Conservation (phyloP, 2,329 filamentous ascomycete genomes). For the Colletotrichum falcatum region DNA sequence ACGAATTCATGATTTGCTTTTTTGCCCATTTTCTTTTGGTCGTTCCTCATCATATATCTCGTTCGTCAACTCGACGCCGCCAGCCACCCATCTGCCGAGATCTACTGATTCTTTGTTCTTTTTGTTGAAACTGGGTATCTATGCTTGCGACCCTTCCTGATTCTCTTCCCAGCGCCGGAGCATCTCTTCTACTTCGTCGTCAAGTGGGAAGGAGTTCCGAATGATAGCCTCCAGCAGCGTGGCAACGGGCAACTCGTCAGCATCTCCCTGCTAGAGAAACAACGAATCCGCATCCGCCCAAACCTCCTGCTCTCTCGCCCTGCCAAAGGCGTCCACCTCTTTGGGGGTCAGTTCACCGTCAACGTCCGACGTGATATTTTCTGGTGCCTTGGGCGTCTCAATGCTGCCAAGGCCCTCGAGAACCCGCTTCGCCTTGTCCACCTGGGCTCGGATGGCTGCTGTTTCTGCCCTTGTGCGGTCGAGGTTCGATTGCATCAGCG, state of each 20-base stretch:
- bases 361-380: background rate
- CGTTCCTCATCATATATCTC: background rate
- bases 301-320: slow-evolving; percentile 45
- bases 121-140: slow-evolving; percentile 15
- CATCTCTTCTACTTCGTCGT: background rate
- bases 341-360: slow-evolving; percentile 14
- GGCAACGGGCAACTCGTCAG: background rate
- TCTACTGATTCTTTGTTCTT: background rate
- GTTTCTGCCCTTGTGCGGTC: slow-evolving; percentile 80
- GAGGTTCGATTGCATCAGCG: slow-evolving; percentile 88
- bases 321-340: slow-evolving; percentile 8
- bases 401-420: slow-evolving; percentile 75
- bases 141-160: background rate
- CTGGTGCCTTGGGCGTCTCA: slow-evolving; percentile 47
- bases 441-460: slow-evolving; percentile 72
- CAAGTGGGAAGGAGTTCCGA: background rate
- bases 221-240: too few species aligned
- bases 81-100: background rate
- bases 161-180: background rate
- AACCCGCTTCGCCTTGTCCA: slow-evolving; percentile 78
- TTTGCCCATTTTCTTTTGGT: background rate
- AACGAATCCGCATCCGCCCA: slow-evolving; percentile 59
- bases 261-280: slow-evolving; percentile 49
- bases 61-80: background rate
- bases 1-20: slow-evolving; percentile 20